Conservation (phyloP, 768 basidiomycete species). For the Boletus subparvulus region DNA sequence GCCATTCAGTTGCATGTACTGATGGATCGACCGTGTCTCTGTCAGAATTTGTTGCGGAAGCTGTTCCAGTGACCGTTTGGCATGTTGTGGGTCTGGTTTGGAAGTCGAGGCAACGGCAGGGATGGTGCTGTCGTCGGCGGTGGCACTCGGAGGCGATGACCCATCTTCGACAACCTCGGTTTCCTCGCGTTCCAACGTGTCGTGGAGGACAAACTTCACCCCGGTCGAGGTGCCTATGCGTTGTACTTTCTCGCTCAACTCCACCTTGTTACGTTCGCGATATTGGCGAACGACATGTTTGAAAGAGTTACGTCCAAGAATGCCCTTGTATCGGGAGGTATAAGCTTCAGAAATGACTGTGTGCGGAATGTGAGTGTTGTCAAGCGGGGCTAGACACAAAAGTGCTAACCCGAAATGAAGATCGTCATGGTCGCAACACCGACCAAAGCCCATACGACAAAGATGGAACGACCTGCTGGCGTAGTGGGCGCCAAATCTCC, state of each 20-base stretch:
- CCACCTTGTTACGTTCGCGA: constrained; percentile 28
- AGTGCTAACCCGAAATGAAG: constrained; percentile 60
- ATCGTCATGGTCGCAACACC: constrained; percentile 78
- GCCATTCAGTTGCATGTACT: constrained; percentile 39
- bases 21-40: constrained; percentile 39
- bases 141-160: background rate
- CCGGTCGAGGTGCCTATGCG: background rate
- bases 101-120: constrained; percentile 2
- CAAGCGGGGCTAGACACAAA: background rate
- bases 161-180: background rate
- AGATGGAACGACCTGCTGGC: constrained; percentile 70
- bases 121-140: background rate
- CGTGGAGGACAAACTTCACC: background rate
- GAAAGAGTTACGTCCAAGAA: constrained; percentile 47
- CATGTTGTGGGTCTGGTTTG: background rate
- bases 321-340: constrained; percentile 60
- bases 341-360: constrained; percentile 67
- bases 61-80: constrained; percentile 35
- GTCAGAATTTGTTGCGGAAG: constrained; percentile 41
- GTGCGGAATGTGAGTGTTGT: background rate
- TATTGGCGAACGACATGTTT: constrained; percentile 48
- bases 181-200: background rate
- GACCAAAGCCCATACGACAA: constrained; percentile 75
- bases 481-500: constrained; percentile 62
- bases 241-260: constrained; percentile 15